Base-by-base conservation (phyloP, 345 rosid genomes). In the Firmiana major region DNA sequence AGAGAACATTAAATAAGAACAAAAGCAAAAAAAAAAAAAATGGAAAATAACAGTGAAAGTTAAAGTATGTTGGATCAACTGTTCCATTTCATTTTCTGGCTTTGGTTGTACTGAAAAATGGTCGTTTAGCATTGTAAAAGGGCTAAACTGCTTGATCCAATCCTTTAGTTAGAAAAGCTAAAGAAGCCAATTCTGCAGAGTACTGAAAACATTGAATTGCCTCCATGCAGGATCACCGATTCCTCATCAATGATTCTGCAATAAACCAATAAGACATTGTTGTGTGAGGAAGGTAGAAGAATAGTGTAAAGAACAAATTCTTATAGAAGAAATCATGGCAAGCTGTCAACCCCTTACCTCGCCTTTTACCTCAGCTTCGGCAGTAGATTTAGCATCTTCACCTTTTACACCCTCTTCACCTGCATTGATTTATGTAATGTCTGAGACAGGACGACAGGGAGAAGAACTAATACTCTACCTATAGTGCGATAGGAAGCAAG, bases 351-450 rank as follows among this genome's bases (percentile, higher is more conserved):
- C 57, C 43, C 46, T 71, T n/a, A 53, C 57, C 57, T 53, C 57
- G 9, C 5, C 57, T 53, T 19, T 66, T 66, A 90, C 98, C 93
- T 89, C 90, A 28, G 87, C 85, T 60, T 90, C 95, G 6, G 89
- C 90, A 3, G 75, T 54, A 53, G 94, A 84, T 77, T 93, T 93
- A 51, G 94, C 68, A 75, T 93, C 99, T 26, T 93, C 96, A 31
- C 88, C 83, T 84, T 93, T 95, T 77, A 76, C 45, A 79, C 79
- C 87, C 51, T 93, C 98, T 80, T 95, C 99, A 78, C 97, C 99
- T 95, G 74, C 83, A 80, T 67, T 16, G 63, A 58, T 48, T 34
- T 66, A 71, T 48, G 48, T 43, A 73, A 31, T 34, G 24, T 75
- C 54, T 57, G 28, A 79, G 74, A 77, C 66, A 54, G 9, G 57